A percentile compares a stretch with the other conserved stretches of the same genome.
Evolutionary conservation across 768 basidiomycete genomes (phyloP).

Genomic region (Epithele typhae): DNA sequence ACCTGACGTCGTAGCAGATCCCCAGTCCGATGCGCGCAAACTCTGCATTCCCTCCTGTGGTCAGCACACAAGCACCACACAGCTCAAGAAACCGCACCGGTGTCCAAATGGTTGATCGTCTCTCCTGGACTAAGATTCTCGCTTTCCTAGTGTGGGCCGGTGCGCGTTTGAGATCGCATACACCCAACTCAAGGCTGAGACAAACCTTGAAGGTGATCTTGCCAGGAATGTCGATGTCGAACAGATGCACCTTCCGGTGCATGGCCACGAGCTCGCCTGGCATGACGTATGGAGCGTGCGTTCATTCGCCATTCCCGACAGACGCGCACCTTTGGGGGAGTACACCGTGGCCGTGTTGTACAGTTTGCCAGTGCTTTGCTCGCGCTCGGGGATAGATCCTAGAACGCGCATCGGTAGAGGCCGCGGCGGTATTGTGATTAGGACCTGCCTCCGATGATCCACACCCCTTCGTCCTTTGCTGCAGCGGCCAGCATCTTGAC

Average conservation of each 20-base stretch:
- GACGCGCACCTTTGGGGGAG: slow-evolving; percentile 59
- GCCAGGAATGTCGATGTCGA: slow-evolving; percentile 95
- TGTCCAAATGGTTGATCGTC: slow-evolving; percentile 77
- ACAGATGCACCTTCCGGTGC: slow-evolving; percentile 94
- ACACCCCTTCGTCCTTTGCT: slow-evolving; percentile 73
- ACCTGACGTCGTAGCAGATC: slow-evolving; percentile 94
- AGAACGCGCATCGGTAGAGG: neutral
- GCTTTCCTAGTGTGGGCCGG: slow-evolving; percentile 62
- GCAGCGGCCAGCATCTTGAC: slow-evolving; percentile 76
- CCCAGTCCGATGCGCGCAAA: slow-evolving; percentile 96
- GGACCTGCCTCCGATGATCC: slow-evolving; percentile 86
- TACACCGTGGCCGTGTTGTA: slow-evolving; percentile 96
- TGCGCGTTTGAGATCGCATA: neutral
- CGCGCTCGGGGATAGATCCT: slow-evolving; percentile 94
- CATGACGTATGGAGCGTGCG: neutral
- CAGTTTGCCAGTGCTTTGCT: slow-evolving; percentile 53
- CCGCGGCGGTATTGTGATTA: neutral
- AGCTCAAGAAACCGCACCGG: slow-evolving; percentile 44
- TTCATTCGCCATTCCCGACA: neutral
- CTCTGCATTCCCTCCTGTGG: slow-evolving; percentile 42
- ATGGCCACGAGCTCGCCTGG: slow-evolving; percentile 79
- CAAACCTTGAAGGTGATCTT: slow-evolving; percentile 83
- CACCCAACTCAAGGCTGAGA: neutral
- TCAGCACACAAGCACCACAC: too few relatives aligned
- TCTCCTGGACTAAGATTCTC: slow-evolving; percentile 80